Conservation (phyloP, 495 filamentous ascomycete genomes). For the Thozetella sp. region DNA sequence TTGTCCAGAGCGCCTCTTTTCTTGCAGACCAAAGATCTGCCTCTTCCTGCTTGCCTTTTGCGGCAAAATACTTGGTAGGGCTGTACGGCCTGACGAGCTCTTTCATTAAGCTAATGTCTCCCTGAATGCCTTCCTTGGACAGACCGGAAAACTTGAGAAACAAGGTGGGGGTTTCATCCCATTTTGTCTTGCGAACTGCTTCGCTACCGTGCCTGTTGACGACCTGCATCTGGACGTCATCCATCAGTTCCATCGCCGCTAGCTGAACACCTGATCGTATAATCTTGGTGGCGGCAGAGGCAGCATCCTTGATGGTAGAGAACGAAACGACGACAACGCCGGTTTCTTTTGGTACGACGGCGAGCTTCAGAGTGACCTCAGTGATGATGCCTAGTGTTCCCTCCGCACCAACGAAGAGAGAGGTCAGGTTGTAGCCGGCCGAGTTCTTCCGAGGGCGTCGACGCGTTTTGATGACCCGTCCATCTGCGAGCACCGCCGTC, state of each 20-base stretch:
- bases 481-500: constrained; percentile 79
- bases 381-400: constrained; percentile 80
- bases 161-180: constrained; percentile 77
- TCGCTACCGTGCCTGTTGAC: constrained; percentile 74
- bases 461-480: constrained; percentile 76
- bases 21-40: constrained; percentile 74
- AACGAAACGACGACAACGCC: constrained; percentile 79
- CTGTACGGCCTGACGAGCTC: constrained; percentile 63
- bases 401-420: constrained; percentile 78
- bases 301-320: constrained; percentile 71
- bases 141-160: constrained; percentile 87
- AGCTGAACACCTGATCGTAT: constrained; percentile 74
- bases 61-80: constrained; percentile 73
- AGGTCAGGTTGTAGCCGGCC: constrained; percentile 79
- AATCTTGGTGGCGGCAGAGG: constrained; percentile 66
- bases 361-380: constrained; percentile 73
- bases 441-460: constrained; percentile 76
- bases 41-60: constrained; percentile 65
- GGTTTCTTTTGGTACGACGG: constrained; percentile 72
- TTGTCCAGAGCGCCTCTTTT: constrained; percentile 76
- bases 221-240: constrained; percentile 80
- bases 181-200: constrained; percentile 59
- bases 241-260: constrained; percentile 82
- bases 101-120: constrained; percentile 67
- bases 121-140: constrained; percentile 66